Evolutionary conservation across 2,329 filamentous ascomycete species (phyloP), one percentile per base, ranked within the genome.

Genomic region (Colletotrichum sp.): DNA sequence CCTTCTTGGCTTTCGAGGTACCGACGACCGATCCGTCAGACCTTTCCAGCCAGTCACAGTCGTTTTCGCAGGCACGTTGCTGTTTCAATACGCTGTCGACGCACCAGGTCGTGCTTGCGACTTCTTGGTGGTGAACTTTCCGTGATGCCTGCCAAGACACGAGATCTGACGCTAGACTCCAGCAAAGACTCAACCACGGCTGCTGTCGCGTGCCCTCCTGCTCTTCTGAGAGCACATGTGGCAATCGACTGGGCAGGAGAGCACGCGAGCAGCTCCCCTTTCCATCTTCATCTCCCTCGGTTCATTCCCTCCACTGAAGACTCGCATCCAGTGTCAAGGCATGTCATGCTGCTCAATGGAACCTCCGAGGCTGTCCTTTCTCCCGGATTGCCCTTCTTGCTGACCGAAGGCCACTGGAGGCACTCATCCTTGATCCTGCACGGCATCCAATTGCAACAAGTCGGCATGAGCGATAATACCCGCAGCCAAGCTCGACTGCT

Each of bases 1-100:
- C 72, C 68, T 60, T 75, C 72, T 75, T 75, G 72, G 72, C 68
- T 55, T 72, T 55, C 72, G 66, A 72, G 72, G 72, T 67, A 72
- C 68, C 52, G 68, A 55, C 7, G n/a, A 74, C 28, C 32, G 68
- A 75, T 61, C 34, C 44, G 12, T 28, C 34, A n/a, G 60, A n/a
- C 16, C 5, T 32, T 6, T 39, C 34, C 52, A 60, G 69, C 73
- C 73, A 75, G 55, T 75, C 63, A 72, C n/a, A 28, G 19, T 8
- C 28, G 16, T 12, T 22, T 34, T 6, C 32, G 55, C 48, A 64
- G 59, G 69, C 73, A 75, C 73, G 73, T 75, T 75, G 72, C 63
- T 12, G 30, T 72, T 66, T 66, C 68, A 32, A 67, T 65, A 61
- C 28, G 61, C 52, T 67, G 44, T 75, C 36, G 16, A 66, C 27